A percentile compares a stretch with the other conserved stretches of the same genome.
phyloP scores from a whole-genome alignment of 768 basidiomycete species.

The Phlegmacium glaucopus region DNA sequence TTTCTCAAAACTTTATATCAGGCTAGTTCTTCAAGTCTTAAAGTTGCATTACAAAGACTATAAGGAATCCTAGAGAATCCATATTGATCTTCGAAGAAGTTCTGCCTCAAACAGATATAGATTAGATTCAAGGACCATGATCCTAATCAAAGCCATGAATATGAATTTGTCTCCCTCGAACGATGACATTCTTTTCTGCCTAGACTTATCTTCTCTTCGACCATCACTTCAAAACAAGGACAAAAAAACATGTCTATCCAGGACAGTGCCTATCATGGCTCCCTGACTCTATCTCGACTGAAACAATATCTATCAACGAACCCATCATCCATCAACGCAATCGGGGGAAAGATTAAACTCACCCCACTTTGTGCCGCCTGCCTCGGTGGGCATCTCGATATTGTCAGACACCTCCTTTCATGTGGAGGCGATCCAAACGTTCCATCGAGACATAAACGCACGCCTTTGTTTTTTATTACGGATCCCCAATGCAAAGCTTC shows the following conservation, averaged over 20 bases:
- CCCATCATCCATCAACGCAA: neutral
- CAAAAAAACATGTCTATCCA: neutral
- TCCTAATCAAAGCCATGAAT: too few species aligned
- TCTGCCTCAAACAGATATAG: too few species aligned
- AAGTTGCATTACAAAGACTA: too few species aligned
- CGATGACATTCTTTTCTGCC: too few species aligned
- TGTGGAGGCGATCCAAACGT: slow-evolving; percentile 1
- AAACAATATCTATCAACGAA: neutral
- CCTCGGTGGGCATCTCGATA: slow-evolving; percentile 6
- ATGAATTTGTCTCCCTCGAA: too few species aligned
- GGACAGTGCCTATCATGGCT: slow-evolving; percentile 1
- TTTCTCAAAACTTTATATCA: too few species aligned
- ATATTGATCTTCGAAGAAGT: too few species aligned
- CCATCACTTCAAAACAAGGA: too few species aligned
- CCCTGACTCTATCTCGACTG: neutral
- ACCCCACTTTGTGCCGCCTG: slow-evolving; percentile 14
- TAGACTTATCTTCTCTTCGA: too few species aligned
- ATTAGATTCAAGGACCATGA: too few species aligned
- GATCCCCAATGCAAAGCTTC: neutral
- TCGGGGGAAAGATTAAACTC: slow-evolving; percentile 5
- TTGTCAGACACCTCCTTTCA: slow-evolving; percentile 8
- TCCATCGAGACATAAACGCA: slow-evolving; percentile 1
- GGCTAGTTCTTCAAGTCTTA: too few species aligned
- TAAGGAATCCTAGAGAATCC: too few species aligned
- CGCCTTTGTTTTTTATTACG: slow-evolving; percentile 6